phyloP scores from a whole-genome alignment of 2,329 filamentous ascomycete genomes.

The Aaosphaeria arxii region DNA sequence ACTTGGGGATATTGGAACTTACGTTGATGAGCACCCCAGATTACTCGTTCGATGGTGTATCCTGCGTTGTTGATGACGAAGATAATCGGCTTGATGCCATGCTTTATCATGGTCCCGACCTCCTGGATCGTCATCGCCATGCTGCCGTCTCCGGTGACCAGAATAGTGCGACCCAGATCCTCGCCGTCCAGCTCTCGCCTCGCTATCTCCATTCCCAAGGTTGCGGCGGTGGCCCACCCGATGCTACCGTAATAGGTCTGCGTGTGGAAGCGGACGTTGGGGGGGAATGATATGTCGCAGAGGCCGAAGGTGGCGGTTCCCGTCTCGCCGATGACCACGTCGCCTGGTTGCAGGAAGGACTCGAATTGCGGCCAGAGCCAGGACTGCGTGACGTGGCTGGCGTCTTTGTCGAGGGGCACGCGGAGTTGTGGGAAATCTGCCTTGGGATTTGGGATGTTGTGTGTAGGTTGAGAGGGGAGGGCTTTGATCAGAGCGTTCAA shows the following conservation, averaged over 20 bases:
- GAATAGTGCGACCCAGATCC: constrained; percentile 44
- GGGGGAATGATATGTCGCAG: constrained; percentile 30
- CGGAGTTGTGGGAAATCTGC: constrained; percentile 19
- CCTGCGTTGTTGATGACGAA: constrained; percentile 48
- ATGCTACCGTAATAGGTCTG: constrained; percentile 46
- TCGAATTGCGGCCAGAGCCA: constrained; percentile 43
- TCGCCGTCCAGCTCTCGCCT: constrained; percentile 43
- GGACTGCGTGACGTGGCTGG: constrained; percentile 42
- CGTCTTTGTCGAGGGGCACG: constrained; percentile 27
- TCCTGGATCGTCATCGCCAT: constrained; percentile 67
- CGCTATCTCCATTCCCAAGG: constrained; percentile 46
- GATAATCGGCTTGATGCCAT: constrained; percentile 33
- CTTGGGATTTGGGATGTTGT: constrained; percentile 19
- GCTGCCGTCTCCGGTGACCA: constrained; percentile 63
- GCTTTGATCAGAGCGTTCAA: constrained; percentile 24
- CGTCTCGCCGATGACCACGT: constrained; percentile 42
- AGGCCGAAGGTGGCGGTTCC: constrained; percentile 41
- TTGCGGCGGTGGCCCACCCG: constrained; percentile 42
- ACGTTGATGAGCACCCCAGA: constrained; percentile 43
- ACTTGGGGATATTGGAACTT: constrained; percentile 1
- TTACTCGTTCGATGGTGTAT: constrained; percentile 47
- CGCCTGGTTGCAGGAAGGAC: constrained; percentile 34
- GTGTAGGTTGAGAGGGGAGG: constrained; percentile 19
- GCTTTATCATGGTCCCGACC: constrained; percentile 59
- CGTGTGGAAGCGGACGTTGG: constrained; percentile 27